Evolutionary conservation across 805 yeast genomes (phyloP), one percentile per base, ranked within the genome.

Genomic region (Nakazawaea siamensis): DNA sequence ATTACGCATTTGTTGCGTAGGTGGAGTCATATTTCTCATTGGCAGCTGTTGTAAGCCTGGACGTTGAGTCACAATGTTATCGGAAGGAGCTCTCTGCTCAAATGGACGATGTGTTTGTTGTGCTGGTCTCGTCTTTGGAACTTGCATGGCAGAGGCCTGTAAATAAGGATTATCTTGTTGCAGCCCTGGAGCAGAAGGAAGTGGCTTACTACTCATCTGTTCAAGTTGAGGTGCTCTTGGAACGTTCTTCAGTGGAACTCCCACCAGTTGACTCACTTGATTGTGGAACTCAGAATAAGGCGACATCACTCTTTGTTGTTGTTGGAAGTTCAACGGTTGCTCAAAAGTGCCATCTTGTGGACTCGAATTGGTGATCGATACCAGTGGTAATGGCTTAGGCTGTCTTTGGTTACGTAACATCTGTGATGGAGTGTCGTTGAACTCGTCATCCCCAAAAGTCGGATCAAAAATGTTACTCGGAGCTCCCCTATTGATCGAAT

Each of bases 231-330:
- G 10, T 20, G 23, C 23, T n/a, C n/a, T n/a, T n/a, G n/a, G n/a
- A n/a, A n/a, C n/a, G n/a, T n/a, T n/a, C n/a, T n/a, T n/a, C n/a
- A n/a, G n/a, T 21, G 24, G 24, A 5, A 26, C 20, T 12, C 50
- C 45, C 43, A 56, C 46, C 2, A 60, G 46, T 18, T 44, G 46
- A 15, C 46, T 49, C 37, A 48, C 53, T 24, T 55, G 49, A 10
- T 45, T 44, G 34, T 57, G 51, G 47, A 57, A 58, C 18, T 51
- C 60, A 2, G 61, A 48, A 40, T 55, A 57, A 27, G 65, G 64
- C 1, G 64, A 59, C 18, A 57, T 31, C 7, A 45, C 46, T 28
- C 61, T 38, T 14, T 44, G 38, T 40, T 6, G 7, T 15, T 63
- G 66, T 8, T 60, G 51, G 16, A 52, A 23, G 3, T n/a, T 18